Conservation (phyloP, 2,329 filamentous ascomycete genomes). For the Arthroderma sp. region DNA sequence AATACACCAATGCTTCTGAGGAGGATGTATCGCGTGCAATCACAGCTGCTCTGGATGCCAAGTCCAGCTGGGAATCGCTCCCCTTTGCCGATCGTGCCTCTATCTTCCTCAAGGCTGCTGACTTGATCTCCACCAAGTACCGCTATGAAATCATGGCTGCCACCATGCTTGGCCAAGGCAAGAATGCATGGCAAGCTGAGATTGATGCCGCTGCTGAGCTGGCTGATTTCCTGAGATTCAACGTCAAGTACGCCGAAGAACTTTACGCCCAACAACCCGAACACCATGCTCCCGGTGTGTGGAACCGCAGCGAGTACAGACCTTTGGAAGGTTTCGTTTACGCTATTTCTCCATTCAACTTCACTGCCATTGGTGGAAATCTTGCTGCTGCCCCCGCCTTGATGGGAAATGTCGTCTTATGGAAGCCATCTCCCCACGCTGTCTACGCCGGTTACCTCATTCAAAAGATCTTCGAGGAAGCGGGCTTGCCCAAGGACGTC, state of each 20-base stretch:
- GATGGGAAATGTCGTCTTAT: constrained; percentile 87
- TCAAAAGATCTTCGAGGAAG: constrained; percentile 81
- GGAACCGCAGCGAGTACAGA: constrained; percentile 84
- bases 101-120: constrained; percentile 90
- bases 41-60: constrained; percentile 70
- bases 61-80: constrained; percentile 69
- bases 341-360: constrained; percentile 90
- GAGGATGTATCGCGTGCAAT: constrained; percentile 70
- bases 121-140: constrained; percentile 83
- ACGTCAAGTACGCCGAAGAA: constrained; percentile 86
- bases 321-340: constrained; percentile 93
- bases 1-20: constrained; percentile 68
- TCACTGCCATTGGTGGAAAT: constrained; percentile 87
- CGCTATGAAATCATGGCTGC: constrained; percentile 92
- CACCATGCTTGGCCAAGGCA: constrained; percentile 92
- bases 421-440: constrained; percentile 87
- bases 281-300: constrained; percentile 70
- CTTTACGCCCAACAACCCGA: constrained; percentile 76
- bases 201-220: constrained; percentile 90
- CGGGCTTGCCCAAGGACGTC: constrained; percentile 75
- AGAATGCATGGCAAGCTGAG: constrained; percentile 99
- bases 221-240: constrained; percentile 81
- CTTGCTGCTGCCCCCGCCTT: constrained; percentile 69
- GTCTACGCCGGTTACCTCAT: constrained; percentile 86
- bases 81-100: constrained; percentile 85